These are phyloP conservation scores for Cryomyces minteri DNA, from an alignment of 495 filamentous ascomycete species.

Conservation along the genomic window DNA sequence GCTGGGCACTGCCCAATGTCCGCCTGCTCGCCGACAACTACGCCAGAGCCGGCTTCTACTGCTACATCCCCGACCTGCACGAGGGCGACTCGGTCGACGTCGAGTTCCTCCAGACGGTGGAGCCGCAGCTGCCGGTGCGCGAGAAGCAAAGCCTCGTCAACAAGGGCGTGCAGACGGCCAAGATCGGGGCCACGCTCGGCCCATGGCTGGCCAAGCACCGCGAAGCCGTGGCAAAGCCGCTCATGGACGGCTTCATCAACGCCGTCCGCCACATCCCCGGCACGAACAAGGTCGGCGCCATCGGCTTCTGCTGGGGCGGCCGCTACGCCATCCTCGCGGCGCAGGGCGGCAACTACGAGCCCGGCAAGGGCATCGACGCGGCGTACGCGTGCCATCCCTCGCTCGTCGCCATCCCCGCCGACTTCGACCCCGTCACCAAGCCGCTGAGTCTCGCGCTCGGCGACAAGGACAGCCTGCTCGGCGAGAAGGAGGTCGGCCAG, in stretches of 20 bases:
- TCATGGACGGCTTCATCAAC: constrained; percentile 16
- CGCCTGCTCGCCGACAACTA: constrained; percentile 16
- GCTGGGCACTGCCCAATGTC: constrained; percentile 12
- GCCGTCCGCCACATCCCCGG: constrained; percentile 12
- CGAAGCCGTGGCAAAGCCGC: constrained; percentile 13
- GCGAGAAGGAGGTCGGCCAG: constrained; percentile 10
- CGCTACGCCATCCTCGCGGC: constrained; percentile 14
- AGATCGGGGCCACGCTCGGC: constrained; percentile 11
- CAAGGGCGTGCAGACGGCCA: constrained; percentile 9
- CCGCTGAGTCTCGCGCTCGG: constrained; percentile 14
- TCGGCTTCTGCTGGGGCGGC: constrained; percentile 20
- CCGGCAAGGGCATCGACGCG: constrained; percentile 10
- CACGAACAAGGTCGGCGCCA: constrained; percentile 14
- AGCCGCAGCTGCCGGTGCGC: constrained; percentile 11
- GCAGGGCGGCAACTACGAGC: constrained; percentile 1
- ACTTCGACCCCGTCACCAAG: constrained; percentile 12
- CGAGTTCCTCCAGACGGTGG: constrained; percentile 13
- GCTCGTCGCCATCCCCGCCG: constrained; percentile 12
- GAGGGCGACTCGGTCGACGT: constrained; percentile 12
- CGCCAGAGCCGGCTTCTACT: constrained; percentile 11
- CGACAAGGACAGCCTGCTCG: constrained; percentile 12
- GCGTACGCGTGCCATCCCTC: constrained; percentile 15
- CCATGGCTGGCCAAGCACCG: constrained; percentile 15
- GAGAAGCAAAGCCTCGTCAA: constrained; percentile 7
- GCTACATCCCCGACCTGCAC: constrained; percentile 17